Base-by-base conservation (phyloP, 805 yeast genomes). In the Saccharomycopsis babjevae region DNA sequence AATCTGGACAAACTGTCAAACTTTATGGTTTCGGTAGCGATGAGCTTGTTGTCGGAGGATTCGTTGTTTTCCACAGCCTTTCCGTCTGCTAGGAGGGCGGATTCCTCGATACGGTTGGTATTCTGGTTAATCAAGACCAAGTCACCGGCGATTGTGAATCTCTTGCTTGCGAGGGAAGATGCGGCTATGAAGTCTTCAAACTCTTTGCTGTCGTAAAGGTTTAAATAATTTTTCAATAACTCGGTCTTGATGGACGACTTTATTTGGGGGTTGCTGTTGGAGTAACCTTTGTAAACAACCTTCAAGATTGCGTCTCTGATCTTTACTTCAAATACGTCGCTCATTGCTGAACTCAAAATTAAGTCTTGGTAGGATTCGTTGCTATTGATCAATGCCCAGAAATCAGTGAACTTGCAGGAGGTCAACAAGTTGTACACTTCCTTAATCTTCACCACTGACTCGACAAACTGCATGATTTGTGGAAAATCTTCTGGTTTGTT, bases 1-100 rank as follows among this genome's bases (percentile, higher is more conserved):
- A 63, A 61, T 62, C 63, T 63, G n/a, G 63, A 40, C 58, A 63
- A 62, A 25, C 56, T 59, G 30, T 63, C 66, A 36, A 61, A 40
- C 39, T 62, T 63, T 43, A 63, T 56, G 30, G 60, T 61, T 42
- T 63, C 66, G 28, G 58, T 58, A 22, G 61, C 59, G 46, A 62
- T 40, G 20, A 62, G 55, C 18, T 62, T 58, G 43, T 54, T 62
- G 22, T 58, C 56, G 28, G 54, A 54, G 16, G 60, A 50, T 11
- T 50, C 40, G 50, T 43, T 38, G 43, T 36, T 30, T 5, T 36
- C 54, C 13, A 36, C 42, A 6, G 54, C 36, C 11, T 50, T 38
- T 7, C 38, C 57, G 34, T 56, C 59, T 5, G 38, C 50, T 15
- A 34, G 38, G 4, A 34, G 38, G 15, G 36, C 55, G 3, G 40